A percentile compares a stretch with the other conserved stretches of the same genome.
Evolutionary conservation across 2,329 filamentous ascomycete species (phyloP).

Genomic region (Venturia asperata): DNA sequence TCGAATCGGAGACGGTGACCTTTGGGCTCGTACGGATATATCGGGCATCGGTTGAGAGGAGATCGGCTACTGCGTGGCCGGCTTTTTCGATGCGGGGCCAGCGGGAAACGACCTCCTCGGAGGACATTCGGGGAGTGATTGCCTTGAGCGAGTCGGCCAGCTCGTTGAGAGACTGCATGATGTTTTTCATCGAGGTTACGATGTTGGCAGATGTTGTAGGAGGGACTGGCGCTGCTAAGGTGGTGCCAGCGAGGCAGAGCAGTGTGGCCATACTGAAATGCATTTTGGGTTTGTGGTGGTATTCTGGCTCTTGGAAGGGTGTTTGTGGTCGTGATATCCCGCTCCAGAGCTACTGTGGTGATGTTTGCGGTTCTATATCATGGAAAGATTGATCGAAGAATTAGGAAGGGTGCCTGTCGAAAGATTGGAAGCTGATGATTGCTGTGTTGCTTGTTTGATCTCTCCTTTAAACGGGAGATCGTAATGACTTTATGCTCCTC

Average conservation of each 20-base stretch:
- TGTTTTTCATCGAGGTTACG: background rate
- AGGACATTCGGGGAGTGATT: background rate
- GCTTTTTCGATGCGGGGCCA: conserved; percentile 3
- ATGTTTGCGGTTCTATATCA: background rate
- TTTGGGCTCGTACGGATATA: background rate
- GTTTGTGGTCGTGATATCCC: background rate
- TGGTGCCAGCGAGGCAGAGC: background rate
- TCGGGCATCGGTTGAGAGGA: conserved; percentile 6
- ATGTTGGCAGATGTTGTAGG: background rate
- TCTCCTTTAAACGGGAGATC: background rate
- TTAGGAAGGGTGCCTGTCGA: background rate
- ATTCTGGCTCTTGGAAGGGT: background rate
- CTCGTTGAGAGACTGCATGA: background rate
- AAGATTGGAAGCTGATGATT: background rate
- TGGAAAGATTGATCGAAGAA: background rate
- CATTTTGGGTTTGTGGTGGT: background rate
- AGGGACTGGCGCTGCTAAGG: background rate
- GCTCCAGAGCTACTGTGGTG: background rate
- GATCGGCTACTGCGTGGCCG: background rate
- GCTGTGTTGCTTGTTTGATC: background rate
- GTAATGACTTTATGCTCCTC: background rate
- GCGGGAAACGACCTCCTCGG: background rate
- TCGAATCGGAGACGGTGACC: background rate
- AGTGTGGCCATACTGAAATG: background rate
- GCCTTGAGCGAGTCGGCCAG: background rate